Evolutionary conservation across 805 yeast genomes (phyloP), one percentile per base, ranked within the genome.

Genomic region (Ogataea haglerorum): DNA sequence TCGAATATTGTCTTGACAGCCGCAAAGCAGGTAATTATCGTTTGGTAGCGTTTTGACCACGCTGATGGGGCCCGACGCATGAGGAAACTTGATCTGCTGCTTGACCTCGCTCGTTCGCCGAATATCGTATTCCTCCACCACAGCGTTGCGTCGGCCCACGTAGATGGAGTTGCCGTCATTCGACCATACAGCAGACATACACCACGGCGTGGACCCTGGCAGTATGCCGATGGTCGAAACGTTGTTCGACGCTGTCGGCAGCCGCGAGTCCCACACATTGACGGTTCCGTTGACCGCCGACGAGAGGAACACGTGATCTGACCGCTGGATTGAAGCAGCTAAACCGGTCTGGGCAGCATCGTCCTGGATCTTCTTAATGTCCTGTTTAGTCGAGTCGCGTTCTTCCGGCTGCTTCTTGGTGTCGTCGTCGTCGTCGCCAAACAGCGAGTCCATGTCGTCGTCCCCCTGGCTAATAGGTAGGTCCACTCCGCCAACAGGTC

Each of bases 141-240:
- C 71, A 32, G 93, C 83, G 58, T 91, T 93, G 61, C 99, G 75
- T 48, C 99, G 74, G 0, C 98, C 99, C 3, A 81, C 88, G 56
- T 72, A 91, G 5, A 89, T 70, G 30, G 67, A 70, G 42, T 85
- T 81, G 9, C 99, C 99, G 53, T 83, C 82, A 37, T 69, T 69
- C 7, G 95, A 82, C 97, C 98, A 91, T 41, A 85, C 78, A 0
- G 96, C 78, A 6, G 87, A 76, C 74, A 84, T 80, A 61, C 95
- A 84, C 98, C 98, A 93, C 0, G 98, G 98, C 0, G 98, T 96
- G 0, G 83, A 74, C 1, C 77, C 78, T 8, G 73, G 65, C 1
- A 87, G 81, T 1, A 81, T 73, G 0, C 74, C 57, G 21, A 63
- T 49, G 13, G 47, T 38, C 2, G 50, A 25, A 10, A 60, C 61